These are phyloP conservation scores for Poteriospumella lacustris DNA, from an alignment of 108 stramenopile species.

Conservation along the genomic window DNA sequence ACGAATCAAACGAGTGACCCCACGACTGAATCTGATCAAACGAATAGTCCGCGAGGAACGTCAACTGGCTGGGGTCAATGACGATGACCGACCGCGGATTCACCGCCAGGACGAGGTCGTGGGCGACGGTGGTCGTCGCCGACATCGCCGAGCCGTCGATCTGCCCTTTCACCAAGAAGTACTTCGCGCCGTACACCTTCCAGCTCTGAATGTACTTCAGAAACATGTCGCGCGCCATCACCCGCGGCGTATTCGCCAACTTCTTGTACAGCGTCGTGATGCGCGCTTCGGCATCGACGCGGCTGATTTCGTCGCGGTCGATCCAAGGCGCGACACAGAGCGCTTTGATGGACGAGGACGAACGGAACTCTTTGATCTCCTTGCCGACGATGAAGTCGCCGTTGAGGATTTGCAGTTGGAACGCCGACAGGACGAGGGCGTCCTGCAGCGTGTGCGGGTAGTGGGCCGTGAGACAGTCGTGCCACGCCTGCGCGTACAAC, in stretches of 20 bases:
- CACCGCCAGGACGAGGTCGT: background rate
- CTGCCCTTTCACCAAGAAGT: background rate
- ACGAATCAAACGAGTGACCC: background rate
- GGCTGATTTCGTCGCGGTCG: background rate
- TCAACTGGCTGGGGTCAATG: background rate
- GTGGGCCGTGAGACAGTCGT: background rate
- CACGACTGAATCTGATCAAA: background rate
- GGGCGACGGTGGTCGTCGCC: too few species aligned
- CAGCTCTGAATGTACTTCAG: background rate
- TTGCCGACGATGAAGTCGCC: background rate
- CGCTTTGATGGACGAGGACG: background rate
- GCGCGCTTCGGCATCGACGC: background rate
- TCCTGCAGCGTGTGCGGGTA: background rate
- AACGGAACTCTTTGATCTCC: background rate
- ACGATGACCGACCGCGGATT: background rate
- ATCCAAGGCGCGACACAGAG: too few species aligned
- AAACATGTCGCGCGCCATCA: background rate
- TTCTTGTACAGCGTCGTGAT: background rate
- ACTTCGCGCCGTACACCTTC: background rate
- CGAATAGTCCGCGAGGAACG: background rate
- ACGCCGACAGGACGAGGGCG: background rate
- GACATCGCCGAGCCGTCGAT: background rate
- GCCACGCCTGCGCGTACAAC: background rate
- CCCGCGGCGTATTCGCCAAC: background rate
- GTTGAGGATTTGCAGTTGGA: background rate